Evolutionary conservation across 1,139 yeast species (phyloP).

Genomic region (Hyphopichia fennica): DNA sequence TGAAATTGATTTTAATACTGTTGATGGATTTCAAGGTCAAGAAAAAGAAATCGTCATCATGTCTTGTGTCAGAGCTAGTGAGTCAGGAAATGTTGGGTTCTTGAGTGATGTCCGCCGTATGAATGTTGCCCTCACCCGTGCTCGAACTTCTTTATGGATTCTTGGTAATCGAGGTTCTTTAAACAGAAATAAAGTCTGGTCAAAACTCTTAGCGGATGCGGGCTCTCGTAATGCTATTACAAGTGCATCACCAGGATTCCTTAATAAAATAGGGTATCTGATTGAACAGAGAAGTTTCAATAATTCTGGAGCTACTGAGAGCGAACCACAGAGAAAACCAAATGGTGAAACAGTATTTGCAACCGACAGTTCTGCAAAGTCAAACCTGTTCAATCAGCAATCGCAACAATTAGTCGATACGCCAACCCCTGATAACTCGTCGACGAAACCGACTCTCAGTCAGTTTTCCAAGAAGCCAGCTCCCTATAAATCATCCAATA

Average conservation of each 20-base stretch:
- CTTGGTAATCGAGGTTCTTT: conserved; percentile 76
- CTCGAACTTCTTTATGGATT: conserved; percentile 89
- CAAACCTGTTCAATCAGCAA: no score
- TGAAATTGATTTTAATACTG: conserved; percentile 86
- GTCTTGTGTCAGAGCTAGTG: conserved; percentile 91
- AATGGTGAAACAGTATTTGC: no score
- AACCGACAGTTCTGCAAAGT: no score
- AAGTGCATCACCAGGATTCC: conserved; percentile 41
- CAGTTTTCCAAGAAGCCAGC: no score
- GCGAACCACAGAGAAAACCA: no score
- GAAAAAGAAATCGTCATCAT: conserved; percentile 91
- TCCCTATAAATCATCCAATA: no score
- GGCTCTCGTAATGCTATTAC: conserved; percentile 39
- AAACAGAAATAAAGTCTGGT: conserved; percentile 67
- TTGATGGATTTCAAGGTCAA: conserved; percentile 98
- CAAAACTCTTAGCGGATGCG: conserved; percentile 63
- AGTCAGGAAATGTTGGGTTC: conserved; percentile 73
- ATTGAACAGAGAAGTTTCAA: no score
- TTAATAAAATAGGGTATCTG: no score
- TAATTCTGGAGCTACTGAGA: no score
- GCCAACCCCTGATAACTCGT: no score
- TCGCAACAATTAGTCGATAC: no score
- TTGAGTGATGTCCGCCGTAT: conserved; percentile 86
- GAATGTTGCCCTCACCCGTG: conserved; percentile 96
- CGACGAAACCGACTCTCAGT: no score